Conservation (phyloP, 129 eudicot species). For the Centrapalus pauciflorus region DNA sequence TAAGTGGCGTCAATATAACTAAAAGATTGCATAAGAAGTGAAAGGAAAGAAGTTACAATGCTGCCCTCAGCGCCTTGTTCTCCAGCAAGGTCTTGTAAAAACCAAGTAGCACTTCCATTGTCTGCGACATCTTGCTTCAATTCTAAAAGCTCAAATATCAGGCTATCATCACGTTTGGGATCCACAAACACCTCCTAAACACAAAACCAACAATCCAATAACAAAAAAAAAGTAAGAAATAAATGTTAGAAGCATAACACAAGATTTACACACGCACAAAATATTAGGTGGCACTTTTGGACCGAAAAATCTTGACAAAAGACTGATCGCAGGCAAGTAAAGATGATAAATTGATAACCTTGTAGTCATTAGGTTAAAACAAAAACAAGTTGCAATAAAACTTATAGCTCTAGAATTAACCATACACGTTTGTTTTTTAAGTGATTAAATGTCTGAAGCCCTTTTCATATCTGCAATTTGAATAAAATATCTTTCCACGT, state of each 20-base stretch:
- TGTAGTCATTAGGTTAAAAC: no score
- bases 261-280: no score
- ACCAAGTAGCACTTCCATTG: slow-evolving; percentile 86
- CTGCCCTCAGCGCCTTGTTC: slow-evolving; percentile 87
- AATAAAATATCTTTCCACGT: no score
- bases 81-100: slow-evolving; percentile 83
- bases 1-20: background rate
- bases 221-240: background rate
- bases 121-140: slow-evolving; percentile 70
- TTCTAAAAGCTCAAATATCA: slow-evolving; percentile 77
- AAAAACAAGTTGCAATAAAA: no score
- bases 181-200: slow-evolving; percentile 87
- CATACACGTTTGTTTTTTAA: no score
- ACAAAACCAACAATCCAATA: slow-evolving; percentile 7
- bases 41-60: slow-evolving; percentile 31
- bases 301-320: no score
- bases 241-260: background rate
- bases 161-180: slow-evolving; percentile 75
- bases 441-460: no score
- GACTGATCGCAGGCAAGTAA: no score
- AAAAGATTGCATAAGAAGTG: background rate
- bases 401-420: no score
- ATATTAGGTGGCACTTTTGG: no score
- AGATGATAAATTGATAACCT: no score
- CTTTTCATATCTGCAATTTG: no score